Conservation (phyloP, 1,284 basidiomycete species). For the Trichosporon faecale region DNA sequence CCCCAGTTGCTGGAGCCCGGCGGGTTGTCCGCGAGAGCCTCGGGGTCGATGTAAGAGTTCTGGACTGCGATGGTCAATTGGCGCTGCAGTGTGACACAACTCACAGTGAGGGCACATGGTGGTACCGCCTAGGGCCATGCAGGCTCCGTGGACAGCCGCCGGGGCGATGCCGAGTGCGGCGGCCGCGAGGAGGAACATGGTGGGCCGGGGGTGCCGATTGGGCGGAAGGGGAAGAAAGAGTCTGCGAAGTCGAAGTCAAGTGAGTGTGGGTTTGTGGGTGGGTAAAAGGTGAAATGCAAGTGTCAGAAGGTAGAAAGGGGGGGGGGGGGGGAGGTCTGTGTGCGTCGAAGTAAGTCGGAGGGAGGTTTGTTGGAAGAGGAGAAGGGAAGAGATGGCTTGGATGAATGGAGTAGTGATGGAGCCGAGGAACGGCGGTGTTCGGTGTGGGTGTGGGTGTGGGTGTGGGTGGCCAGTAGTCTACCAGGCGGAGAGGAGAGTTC, state of each 20-base stretch:
- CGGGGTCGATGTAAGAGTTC: slow-evolving; percentile 47
- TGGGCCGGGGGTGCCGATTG: not conserved
- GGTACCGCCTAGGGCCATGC: slow-evolving; percentile 16
- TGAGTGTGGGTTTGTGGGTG: not conserved
- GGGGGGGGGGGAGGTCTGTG: too few relatives aligned
- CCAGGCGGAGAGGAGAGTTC: too few relatives aligned
- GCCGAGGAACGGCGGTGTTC: not conserved
- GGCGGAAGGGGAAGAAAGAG: not conserved
- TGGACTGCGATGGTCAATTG: slow-evolving; percentile 30
- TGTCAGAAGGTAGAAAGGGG: not conserved
- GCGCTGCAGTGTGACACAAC: not conserved
- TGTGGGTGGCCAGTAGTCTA: not conserved
- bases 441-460: too few relatives aligned
- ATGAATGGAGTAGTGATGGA: not conserved
- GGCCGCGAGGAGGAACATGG: slow-evolving; percentile 1
- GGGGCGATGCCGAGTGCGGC: not conserved
- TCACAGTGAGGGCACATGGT: slow-evolving; percentile 17
- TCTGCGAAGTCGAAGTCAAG: not conserved
- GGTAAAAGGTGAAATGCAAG: not conserved
- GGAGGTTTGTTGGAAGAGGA: not conserved
- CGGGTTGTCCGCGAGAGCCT: slow-evolving; percentile 47
- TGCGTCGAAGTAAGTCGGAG: too few relatives aligned
- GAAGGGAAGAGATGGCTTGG: not conserved
- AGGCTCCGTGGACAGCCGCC: not conserved
- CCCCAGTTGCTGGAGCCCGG: slow-evolving; percentile 14